Conservation (phyloP, 352 stramenopile species). For the Saprolegnia diclina region DNA sequence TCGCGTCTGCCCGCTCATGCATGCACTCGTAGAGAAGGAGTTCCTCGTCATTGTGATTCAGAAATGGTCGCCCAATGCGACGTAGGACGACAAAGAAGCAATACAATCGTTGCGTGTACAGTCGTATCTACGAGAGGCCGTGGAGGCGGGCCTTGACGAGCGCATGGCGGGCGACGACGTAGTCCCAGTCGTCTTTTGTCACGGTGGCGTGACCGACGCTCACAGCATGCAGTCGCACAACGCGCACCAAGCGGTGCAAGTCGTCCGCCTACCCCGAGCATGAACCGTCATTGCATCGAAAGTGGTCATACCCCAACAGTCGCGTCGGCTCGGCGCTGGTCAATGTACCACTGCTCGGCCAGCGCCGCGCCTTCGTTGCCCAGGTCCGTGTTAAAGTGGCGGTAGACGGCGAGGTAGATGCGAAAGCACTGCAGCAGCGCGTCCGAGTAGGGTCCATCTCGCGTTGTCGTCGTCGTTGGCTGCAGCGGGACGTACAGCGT, state of each 20-base stretch:
- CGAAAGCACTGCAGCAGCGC: slow-evolving; percentile 57
- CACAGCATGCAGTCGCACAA: slow-evolving; percentile 62
- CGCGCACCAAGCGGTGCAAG: slow-evolving; percentile 65
- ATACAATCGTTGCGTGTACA: neutral
- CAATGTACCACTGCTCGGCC: slow-evolving; percentile 75
- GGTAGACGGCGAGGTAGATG: slow-evolving; percentile 53
- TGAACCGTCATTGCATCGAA: neutral
- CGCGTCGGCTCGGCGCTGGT: slow-evolving; percentile 56
- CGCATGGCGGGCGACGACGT: slow-evolving; percentile 35
- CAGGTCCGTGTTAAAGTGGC: slow-evolving; percentile 48
- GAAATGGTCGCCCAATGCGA: slow-evolving; percentile 66
- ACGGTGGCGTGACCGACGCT: slow-evolving; percentile 54
- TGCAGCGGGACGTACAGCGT: slow-evolving; percentile 43
- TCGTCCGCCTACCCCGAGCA: slow-evolving; percentile 52
- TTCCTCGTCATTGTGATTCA: slow-evolving; percentile 94
- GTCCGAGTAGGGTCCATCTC: slow-evolving; percentile 18
- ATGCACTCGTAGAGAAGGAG: slow-evolving; percentile 65
- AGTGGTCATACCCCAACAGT: slow-evolving; percentile 53
- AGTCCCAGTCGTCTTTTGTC: slow-evolving; percentile 43
- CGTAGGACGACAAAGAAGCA: neutral
- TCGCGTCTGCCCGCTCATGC: neutral
- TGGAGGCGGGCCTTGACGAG: neutral
- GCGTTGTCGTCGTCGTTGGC: neutral
- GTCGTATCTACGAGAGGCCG: neutral
- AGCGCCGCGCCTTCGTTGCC: slow-evolving; percentile 68